A percentile compares a stretch with the other conserved stretches of the same genome.
These are phyloP conservation scores for Candolleomyces eurysporus DNA, from an alignment of 768 basidiomycete genomes.

Conservation along the genomic window DNA sequence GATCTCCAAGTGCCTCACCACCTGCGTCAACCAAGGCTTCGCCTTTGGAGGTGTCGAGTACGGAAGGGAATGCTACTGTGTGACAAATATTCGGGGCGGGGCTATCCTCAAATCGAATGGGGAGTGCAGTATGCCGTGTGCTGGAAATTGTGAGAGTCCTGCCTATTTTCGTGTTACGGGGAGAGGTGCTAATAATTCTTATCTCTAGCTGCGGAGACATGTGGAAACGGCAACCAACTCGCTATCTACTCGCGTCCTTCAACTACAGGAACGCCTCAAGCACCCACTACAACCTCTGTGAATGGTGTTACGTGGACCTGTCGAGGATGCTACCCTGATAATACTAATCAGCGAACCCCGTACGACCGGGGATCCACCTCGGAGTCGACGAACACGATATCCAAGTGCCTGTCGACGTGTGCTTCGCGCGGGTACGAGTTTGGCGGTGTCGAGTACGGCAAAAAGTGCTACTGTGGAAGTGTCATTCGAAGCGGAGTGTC, in stretches of 20 bases:
- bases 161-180: neutral
- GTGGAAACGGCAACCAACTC: constrained; percentile 28
- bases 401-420: constrained; percentile 27
- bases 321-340: constrained; percentile 19
- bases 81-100: constrained; percentile 21
- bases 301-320: constrained; percentile 17
- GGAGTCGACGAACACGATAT: constrained; percentile 22
- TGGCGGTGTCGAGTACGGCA: constrained; percentile 30
- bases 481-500: constrained; percentile 20
- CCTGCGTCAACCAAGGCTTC: constrained; percentile 25
- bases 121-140: constrained; percentile 30
- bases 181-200: too few species aligned
- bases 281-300: constrained; percentile 10
- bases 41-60: constrained; percentile 30
- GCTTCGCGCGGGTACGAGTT: constrained; percentile 23
- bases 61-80: constrained; percentile 32
- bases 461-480: constrained; percentile 30
- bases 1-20: constrained; percentile 25
- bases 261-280: constrained; percentile 3
- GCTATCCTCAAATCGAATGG: constrained; percentile 17
- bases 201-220: constrained; percentile 16
- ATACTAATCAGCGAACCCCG: neutral
- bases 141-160: constrained; percentile 22
- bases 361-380: constrained; percentile 3
- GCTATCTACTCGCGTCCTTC: constrained; percentile 16